Base-by-base conservation (phyloP, 1,139 yeast species). In the Yamadazyma songkhlaensis region DNA sequence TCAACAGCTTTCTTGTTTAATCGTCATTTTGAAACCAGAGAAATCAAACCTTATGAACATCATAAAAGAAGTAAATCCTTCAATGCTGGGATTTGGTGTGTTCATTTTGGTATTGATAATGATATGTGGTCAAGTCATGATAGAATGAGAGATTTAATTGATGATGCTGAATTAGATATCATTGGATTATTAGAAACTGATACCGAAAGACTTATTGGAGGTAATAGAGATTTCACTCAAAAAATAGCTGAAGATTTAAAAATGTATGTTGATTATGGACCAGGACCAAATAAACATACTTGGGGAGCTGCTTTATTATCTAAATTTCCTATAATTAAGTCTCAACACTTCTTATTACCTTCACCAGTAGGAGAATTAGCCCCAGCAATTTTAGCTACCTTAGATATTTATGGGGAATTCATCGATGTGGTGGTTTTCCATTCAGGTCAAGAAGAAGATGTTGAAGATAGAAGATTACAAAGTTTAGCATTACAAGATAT, bases 41-140 rank as follows among this genome's bases (percentile, higher is more conserved):
- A 73, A 11, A 86, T 86, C 32, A 61, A 62, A 41, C 97, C 97
- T 17, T 82, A 79, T 54, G 24, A 26, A 11, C 21, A 20, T 8
- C 92, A 90, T 54, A 81, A 84, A 17, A 82, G 82, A 9, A 77
- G 89, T 9, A 75, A 80, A 51, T 61, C 88, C 3, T 78, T 92
- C 54, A 89, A 96, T 2, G 90, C 97, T 0, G 98, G 97, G 55
- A 90, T 92, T 46, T 92, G 98, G 98, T 92, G 98, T 27, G 83
- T 92, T 46, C 98, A 92, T 63, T 92, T 92, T 56, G 98, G 97
- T 14, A 73, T 92, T 39, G 98, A 92, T 59, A 92, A 92, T 58
- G 96, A 90, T 58, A 85, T 92, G 95, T 92, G 98, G 98, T 94
- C 95, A 0, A 81, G 92, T 48, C 97, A 92, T 63, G 81, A 79